Percentiles rank a stretch among this genome's conserved stretches.
Evolutionary conservation across 768 basidiomycete genomes (phyloP).

Genomic region (Filobasidium floriforme): DNA sequence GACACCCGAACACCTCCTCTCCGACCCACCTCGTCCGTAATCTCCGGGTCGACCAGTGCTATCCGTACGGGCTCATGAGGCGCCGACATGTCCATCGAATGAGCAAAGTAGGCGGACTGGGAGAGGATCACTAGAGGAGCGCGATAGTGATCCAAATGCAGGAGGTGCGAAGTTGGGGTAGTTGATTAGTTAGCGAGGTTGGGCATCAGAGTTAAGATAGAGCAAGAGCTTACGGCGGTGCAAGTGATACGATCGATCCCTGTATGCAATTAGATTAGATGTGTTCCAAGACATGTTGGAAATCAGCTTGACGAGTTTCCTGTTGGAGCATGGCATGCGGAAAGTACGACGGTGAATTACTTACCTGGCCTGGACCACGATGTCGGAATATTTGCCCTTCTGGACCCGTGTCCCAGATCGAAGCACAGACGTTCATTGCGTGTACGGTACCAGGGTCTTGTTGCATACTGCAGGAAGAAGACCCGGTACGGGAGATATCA

Average conservation of each 20-base stretch:
- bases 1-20: background rate
- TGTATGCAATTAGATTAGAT: background rate
- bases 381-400: slow-evolving; percentile 18
- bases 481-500: background rate
- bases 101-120: slow-evolving; percentile 77
- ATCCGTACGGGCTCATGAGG: slow-evolving; percentile 58
- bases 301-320: too few relatives aligned
- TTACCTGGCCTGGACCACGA: slow-evolving; percentile 18
- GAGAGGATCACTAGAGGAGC: slow-evolving; percentile 66
- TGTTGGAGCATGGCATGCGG: background rate
- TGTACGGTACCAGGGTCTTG: background rate
- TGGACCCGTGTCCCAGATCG: slow-evolving; percentile 19
- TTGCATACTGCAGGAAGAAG: background rate
- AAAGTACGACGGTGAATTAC: background rate
- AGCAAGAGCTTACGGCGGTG: slow-evolving; percentile 35
- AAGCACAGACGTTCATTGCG: slow-evolving; percentile 8
- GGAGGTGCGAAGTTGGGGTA: slow-evolving; percentile 43
- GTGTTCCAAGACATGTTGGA: background rate
- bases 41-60: slow-evolving; percentile 69
- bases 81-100: slow-evolving; percentile 75
- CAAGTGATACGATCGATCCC: slow-evolving; percentile 25
- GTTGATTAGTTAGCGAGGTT: background rate
- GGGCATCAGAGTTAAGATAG: too few relatives aligned
- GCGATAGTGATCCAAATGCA: too few relatives aligned
- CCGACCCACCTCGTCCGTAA: slow-evolving; percentile 68